Base-by-base conservation (phyloP, 2,329 filamentous ascomycete species). In the Daldinia sp. region DNA sequence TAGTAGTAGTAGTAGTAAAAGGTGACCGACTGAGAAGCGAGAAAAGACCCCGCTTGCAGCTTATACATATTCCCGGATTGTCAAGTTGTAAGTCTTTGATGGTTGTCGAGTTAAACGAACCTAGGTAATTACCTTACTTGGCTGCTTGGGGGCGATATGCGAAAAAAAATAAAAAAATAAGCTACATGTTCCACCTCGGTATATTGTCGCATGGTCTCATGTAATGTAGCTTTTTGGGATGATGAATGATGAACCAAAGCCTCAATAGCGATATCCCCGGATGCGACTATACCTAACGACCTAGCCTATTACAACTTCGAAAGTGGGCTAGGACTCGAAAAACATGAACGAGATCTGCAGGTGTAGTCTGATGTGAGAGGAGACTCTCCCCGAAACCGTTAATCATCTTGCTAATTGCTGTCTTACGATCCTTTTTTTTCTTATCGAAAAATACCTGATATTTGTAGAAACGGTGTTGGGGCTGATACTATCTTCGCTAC, bases 301-400 rank as follows among this genome's bases (percentile, higher is more conserved):
- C 32, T 23, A 56, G 51, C 32, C 47, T 47, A 51, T 47, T 47
- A 47, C 25, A 34, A 47, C 37, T n/a, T 47, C 25, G 10, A 21
- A 29, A 51, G 51, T 56, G 52, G 51, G 8, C 50, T 43, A 37
- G 45, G 34, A 21, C 39, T 41, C 8, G 34, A 41, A 49, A n/a
- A 50, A 50, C 11, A 32, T 45, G 34, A 59, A 55, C 15, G 41
- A 39, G 59, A 61, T 61, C 34, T 66, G 34, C 45, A 39, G 37
- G 29, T 23, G 19, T 50, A 52, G 43, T 63, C 63, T 63, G 60
- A 63, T 58, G 63, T 63, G 51, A 66, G 60, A 60, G 25, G 32
- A 30, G 35, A 32, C n/a, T 13, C 23, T 3, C 32, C 27, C 8
- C 4, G 34, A 59, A 48, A 34, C 30, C 49, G 17, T 54, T 51